Conservation (phyloP, 257 asterid genomes). For the Solanum medicagineum region DNA sequence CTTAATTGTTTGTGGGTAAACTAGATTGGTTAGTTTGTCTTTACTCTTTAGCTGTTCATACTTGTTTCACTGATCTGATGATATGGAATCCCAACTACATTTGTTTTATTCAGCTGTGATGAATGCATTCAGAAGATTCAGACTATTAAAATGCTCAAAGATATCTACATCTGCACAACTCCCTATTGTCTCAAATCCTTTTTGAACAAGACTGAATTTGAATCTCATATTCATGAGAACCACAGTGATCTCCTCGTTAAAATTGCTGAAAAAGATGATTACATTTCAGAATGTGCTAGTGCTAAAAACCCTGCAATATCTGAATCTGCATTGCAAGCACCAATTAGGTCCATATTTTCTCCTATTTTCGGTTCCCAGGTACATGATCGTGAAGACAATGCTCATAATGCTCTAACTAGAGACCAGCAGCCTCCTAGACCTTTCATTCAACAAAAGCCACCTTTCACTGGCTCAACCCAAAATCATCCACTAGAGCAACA, state of each 20-base stretch:
- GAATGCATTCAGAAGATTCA: too few species aligned
- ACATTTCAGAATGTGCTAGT: conserved; percentile 54
- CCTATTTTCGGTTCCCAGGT: conserved; percentile 51
- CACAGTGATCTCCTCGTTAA: conserved; percentile 51
- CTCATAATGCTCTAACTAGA: conserved; percentile 36
- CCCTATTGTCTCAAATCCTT: conserved; percentile 93
- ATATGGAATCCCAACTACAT: background rate
- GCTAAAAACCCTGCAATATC: conserved; percentile 65
- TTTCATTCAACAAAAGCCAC: conserved; percentile 38
- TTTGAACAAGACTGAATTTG: conserved; percentile 69
- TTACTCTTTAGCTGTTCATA: background rate
- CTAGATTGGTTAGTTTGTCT: background rate
- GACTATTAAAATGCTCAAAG: too few species aligned
- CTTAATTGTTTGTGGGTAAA: background rate
- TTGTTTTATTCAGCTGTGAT: background rate
- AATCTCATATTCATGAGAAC: conserved; percentile 43
- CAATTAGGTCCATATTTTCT: conserved; percentile 46
- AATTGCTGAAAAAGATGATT: conserved; percentile 47
- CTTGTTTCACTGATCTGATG: background rate
- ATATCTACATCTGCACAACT: conserved; percentile 6
- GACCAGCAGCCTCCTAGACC: conserved; percentile 52
- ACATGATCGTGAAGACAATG: conserved; percentile 50
- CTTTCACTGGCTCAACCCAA: conserved; percentile 47
- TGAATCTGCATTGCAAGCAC: conserved; percentile 83
- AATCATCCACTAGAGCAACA: conserved; percentile 53